Conservation (phyloP, 2,329 filamentous ascomycete genomes). For the Eurotiales sp. region DNA sequence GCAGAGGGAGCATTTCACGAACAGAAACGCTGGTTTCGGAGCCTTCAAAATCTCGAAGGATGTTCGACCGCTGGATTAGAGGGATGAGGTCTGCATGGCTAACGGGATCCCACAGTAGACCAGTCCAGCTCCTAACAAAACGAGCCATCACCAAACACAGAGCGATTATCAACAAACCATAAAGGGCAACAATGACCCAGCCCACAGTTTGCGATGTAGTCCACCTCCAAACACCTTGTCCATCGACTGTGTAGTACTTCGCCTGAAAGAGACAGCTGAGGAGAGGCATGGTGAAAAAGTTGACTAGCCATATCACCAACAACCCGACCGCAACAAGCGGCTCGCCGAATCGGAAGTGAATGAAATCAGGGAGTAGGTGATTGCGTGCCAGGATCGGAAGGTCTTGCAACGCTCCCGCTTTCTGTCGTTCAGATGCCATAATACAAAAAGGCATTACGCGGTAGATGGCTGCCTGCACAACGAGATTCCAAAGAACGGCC, state of each 20-base stretch:
- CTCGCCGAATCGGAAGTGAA: conserved; percentile 66
- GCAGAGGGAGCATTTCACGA: conserved; percentile 50
- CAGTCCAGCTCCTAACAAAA: conserved; percentile 64
- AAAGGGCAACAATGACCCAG: conserved; percentile 73
- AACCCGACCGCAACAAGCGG: conserved; percentile 64
- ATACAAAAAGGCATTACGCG: conserved; percentile 73
- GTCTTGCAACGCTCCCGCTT: conserved; percentile 61
- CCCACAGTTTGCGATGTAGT: conserved; percentile 71
- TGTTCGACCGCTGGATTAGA: conserved; percentile 75
- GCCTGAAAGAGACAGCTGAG: conserved; percentile 72
- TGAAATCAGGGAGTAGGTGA: conserved; percentile 64
- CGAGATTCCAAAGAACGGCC: conserved; percentile 72
- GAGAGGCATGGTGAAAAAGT: conserved; percentile 72
- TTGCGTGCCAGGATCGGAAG: conserved; percentile 58
- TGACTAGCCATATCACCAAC: conserved; percentile 69
- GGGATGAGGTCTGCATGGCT: conserved; percentile 78
- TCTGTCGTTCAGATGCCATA: conserved; percentile 64
- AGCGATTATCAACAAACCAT: conserved; percentile 62
- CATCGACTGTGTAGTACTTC: conserved; percentile 57
- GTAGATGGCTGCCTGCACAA: conserved; percentile 68
- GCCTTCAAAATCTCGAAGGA: conserved; percentile 66
- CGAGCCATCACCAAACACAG: conserved; percentile 58
- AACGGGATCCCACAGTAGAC: conserved; percentile 78
- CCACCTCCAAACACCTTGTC: conserved; percentile 69
- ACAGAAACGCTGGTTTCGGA: conserved; percentile 57